Evolutionary conservation across 1,284 basidiomycete species (phyloP), one percentile per base, ranked within the genome.

Genomic region (Sphagnurus paluster): DNA sequence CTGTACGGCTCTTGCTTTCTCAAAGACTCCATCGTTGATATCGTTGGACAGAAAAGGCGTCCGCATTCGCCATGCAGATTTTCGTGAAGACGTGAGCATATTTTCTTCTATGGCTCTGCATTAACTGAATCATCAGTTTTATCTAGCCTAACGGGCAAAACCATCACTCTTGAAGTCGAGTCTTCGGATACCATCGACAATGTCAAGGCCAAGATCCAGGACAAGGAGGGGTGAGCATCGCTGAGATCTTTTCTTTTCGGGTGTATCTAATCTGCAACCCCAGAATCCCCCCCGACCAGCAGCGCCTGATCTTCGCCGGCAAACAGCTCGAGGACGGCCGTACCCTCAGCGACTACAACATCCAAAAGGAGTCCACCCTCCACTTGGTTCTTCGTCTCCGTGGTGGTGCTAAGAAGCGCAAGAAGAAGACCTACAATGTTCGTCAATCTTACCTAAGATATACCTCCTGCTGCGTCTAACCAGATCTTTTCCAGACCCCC

Each of bases 61-160:
- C 77, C 73, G 71, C 51, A 66, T 68, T 44, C 62, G 75, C 68
- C 55, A 90, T 95, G 93, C 93, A 94, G 74, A 94, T 95, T 67
- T 95, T 95, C 72, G 92, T 95, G 52, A 95, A 95, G 75, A 93
- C 91, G 90, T 90, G 59, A 55, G 86, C 76, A 7, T 9, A 26
- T 20, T n/a, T 3, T 2, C 2, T 14, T 36, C 3, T 13, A 0
- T 1, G 3, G 6, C 13, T 17, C 20, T 9, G 21, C 24, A 25
- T 11, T 39, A 43, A 17, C 53, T 59, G 33, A 58, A 42, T 41
- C 39, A 42, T 40, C 44, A 45, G 44, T 40, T 55, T 19, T 62
- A n/a, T n/a, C n/a, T n/a, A 93, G 90, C 81, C 90, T 98, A 59
- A 98, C 95, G 79, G 95, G 96, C 70, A 98, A 98, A 80, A 97